Evolutionary conservation across 2,329 filamentous ascomycete genomes (phyloP).

Genomic region (Lachnellula willkommii): DNA sequence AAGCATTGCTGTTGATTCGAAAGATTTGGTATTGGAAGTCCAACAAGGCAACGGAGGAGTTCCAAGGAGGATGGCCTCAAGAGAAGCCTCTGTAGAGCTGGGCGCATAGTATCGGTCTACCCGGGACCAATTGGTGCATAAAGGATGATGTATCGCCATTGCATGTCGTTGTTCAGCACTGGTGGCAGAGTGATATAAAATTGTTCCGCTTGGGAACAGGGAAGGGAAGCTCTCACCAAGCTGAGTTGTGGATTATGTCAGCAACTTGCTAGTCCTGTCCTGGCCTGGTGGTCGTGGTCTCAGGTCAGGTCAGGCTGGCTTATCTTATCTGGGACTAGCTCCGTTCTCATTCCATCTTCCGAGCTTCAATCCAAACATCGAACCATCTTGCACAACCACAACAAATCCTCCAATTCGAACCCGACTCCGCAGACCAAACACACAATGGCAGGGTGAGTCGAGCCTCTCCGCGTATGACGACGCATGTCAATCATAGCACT

Average conservation of each 20-base stretch:
- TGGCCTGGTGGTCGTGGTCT: too few species aligned
- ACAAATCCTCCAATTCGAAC: constrained; percentile 8
- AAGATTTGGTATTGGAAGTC: background rate
- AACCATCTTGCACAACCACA: constrained; percentile 10
- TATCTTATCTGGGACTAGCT: too few species aligned
- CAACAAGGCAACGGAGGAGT: constrained; percentile 21
- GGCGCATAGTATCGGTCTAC: constrained; percentile 22
- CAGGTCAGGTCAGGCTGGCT: background rate
- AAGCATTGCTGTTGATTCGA: background rate
- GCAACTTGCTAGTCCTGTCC: constrained; percentile 7
- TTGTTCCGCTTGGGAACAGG: background rate
- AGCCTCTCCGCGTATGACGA: background rate
- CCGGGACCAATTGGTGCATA: constrained; percentile 9
- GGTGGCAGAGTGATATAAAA: background rate
- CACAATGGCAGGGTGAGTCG: constrained; percentile 32
- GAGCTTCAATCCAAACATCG: constrained; percentile 20
- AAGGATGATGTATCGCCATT: constrained; percentile 15
- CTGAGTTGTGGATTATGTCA: constrained; percentile 2
- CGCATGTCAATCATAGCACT: background rate
- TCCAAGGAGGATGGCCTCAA: constrained; percentile 27
- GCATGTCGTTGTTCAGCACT: constrained; percentile 12
- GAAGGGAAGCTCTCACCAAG: background rate
- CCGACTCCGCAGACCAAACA: constrained; percentile 12
- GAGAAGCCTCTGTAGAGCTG: constrained; percentile 28
- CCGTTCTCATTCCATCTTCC: background rate